phyloP scores from a whole-genome alignment of 805 yeast species.

The Spathaspora boniae region DNA sequence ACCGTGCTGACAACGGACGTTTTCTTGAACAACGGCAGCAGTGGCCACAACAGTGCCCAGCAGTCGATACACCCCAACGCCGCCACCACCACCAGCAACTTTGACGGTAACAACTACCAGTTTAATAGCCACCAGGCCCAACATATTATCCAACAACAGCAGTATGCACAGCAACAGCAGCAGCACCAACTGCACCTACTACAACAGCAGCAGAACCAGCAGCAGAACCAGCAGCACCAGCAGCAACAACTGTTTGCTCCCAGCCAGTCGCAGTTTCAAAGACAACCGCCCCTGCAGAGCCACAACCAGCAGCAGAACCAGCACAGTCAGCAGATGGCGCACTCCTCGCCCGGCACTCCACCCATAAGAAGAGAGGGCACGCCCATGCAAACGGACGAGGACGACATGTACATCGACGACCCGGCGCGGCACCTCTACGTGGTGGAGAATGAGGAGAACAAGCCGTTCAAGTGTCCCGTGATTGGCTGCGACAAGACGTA shows the following conservation, averaged over 20 bases:
- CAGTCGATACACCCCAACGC: conserved; percentile 10
- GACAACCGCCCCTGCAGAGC: conserved; percentile 3
- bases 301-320: conserved; percentile 12
- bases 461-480: conserved; percentile 97
- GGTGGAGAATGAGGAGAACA: conserved; percentile 84
- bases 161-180: conserved; percentile 12
- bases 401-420: conserved; percentile 85
- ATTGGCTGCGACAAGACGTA: conserved; percentile 97
- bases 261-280: conserved; percentile 17
- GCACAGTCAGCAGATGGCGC: conserved; percentile 16
- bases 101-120: conserved; percentile 8
- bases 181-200: conserved; percentile 17
- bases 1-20: conserved; percentile 93
- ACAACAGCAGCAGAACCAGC: conserved; percentile 13
- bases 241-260: conserved; percentile 13
- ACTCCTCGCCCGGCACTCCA: conserved; percentile 13
- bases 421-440: conserved; percentile 94
- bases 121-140: conserved; percentile 8
- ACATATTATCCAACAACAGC: conserved; percentile 15
- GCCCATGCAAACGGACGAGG: conserved; percentile 47
- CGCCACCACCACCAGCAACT: conserved; percentile 4
- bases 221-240: conserved; percentile 11
- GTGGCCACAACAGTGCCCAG: conserved; percentile 15
- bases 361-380: conserved; percentile 15
- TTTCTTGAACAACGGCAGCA: conserved; percentile 53